Evolutionary conservation across 78 protist species (phyloP).

Genomic region (Dictyostelium purpureum): DNA sequence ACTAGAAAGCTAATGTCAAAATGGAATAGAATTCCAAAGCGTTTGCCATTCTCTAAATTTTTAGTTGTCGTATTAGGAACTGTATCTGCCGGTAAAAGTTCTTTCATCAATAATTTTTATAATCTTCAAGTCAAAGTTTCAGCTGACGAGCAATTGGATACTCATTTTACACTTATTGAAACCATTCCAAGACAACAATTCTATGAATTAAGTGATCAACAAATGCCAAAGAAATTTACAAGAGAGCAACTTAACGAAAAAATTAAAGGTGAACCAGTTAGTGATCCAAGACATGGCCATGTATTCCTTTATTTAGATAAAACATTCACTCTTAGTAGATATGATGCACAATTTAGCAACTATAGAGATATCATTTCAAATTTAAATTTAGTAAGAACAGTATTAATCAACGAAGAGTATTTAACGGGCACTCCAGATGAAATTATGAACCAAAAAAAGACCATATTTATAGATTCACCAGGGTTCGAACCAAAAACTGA

Average conservation of each 20-base stretch:
- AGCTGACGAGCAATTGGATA: conserved; percentile 73
- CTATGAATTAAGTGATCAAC: conserved; percentile 17
- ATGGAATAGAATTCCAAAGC: conserved; percentile 70
- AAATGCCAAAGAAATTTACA: background rate
- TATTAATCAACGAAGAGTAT: conserved; percentile 76
- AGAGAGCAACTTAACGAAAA: conserved; percentile 15
- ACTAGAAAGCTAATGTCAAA: conserved; percentile 61
- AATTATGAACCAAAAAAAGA: conserved; percentile 40
- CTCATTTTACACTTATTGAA: conserved; percentile 74
- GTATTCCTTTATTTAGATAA: conserved; percentile 69
- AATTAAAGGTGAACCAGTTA: conserved; percentile 54
- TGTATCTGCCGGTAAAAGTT: conserved; percentile 64
- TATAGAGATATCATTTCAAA: conserved; percentile 67
- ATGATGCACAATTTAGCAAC: conserved; percentile 68
- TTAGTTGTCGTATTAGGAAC: conserved; percentile 75
- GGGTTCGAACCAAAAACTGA: conserved; percentile 75
- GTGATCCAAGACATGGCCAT: conserved; percentile 78
- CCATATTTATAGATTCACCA: conserved; percentile 71
- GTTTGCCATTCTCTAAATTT: conserved; percentile 72
- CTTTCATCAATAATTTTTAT: conserved; percentile 72
- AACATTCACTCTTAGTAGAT: conserved; percentile 43
- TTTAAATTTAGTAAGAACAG: conserved; percentile 42
- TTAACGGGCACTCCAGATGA: conserved; percentile 71
- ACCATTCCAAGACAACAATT: conserved; percentile 70
- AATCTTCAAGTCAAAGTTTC: conserved; percentile 53